Base-by-base conservation (phyloP, 2,329 filamentous ascomycete species). In the Colletotrichum sp. region DNA sequence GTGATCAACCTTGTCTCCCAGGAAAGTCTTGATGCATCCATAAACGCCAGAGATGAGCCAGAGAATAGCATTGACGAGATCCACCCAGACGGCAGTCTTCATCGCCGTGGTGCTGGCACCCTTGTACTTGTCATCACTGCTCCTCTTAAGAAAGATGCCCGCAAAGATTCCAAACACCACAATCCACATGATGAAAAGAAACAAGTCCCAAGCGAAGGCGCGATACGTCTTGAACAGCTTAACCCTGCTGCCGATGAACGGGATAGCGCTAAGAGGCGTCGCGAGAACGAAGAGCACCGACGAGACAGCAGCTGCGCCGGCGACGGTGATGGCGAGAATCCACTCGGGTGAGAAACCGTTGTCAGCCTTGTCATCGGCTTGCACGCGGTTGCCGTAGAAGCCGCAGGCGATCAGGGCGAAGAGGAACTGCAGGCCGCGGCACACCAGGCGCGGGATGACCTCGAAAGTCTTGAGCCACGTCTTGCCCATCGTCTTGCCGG, bases 21-120 rank as follows among this genome's bases (percentile, higher is more conserved):
- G 67, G 75, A 84, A 86, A 1, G 83, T 85, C 82, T 86, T 86
- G 76, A 84, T 28, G 64, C 77, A 82, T 32, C 87, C 87, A 49
- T 88, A 89, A 8, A 80, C 80, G 8, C 83, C 87, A 0, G 87
- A 88, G 6, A 88, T 77, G 15, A 92, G 83, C 94, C 94, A 96
- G 59, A 96, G 83, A 26, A 93, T 72, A 82, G 93, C 88, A 78
- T 93, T 94, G 36, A 92, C 87, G 30, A 95, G 81, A 81, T 95
- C 93, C 30, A 95, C 84, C 92, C 93, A 95, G 5, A 95, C 93
- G 3, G 93, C 93, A 76, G 90, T 88, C 85, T 94, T 93, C 94
- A 95, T 95, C 8, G 81, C 68, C 6, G 81, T 77, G 0, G 86
- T 87, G 76, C 82, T 87, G 60, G 82, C 83, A 34, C 86, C 87